Conservation (phyloP, 2,329 filamentous ascomycete genomes). For the Didymella lethalis region DNA sequence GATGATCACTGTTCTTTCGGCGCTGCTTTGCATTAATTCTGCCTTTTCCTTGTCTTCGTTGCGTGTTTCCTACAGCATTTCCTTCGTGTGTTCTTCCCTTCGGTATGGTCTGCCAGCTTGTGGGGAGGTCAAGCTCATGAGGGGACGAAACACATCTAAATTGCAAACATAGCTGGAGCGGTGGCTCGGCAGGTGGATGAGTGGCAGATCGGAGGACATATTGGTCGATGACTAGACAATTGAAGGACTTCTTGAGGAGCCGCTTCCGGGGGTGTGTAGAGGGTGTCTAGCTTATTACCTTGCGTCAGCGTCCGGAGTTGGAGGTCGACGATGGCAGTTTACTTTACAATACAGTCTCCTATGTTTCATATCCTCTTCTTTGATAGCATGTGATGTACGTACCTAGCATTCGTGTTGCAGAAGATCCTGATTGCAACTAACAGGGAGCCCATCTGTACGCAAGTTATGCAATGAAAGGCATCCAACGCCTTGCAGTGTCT, state of each 20-base stretch:
- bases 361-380: not conserved
- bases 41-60: slow-evolving; percentile 39
- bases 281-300: slow-evolving; percentile 37
- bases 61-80: slow-evolving; percentile 35
- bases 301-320: slow-evolving; percentile 29
- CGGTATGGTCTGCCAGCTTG: slow-evolving; percentile 52
- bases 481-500: too few relatives aligned
- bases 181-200: slow-evolving; percentile 25
- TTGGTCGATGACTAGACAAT: slow-evolving; percentile 33
- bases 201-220: slow-evolving; percentile 33
- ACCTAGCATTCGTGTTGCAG: too few relatives aligned
- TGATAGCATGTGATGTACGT: not conserved
- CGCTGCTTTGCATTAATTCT: slow-evolving; percentile 45
- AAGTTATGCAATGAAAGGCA: too few relatives aligned
- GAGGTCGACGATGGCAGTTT: slow-evolving; percentile 19
- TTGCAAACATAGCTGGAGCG: slow-evolving; percentile 40
- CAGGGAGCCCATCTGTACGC: too few relatives aligned
- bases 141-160: slow-evolving; percentile 51
- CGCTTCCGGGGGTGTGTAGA: slow-evolving; percentile 41
- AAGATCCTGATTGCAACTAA: too few relatives aligned
- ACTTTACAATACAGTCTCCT: slow-evolving; percentile 27
- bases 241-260: slow-evolving; percentile 29
- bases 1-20: slow-evolving; percentile 40
- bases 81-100: slow-evolving; percentile 46
- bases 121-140: slow-evolving; percentile 51